A percentile compares a stretch with the other conserved stretches of the same genome.
These are phyloP conservation scores for Metschnikowia proteae DNA, from an alignment of 805 yeast genomes.

Conservation along the genomic window DNA sequence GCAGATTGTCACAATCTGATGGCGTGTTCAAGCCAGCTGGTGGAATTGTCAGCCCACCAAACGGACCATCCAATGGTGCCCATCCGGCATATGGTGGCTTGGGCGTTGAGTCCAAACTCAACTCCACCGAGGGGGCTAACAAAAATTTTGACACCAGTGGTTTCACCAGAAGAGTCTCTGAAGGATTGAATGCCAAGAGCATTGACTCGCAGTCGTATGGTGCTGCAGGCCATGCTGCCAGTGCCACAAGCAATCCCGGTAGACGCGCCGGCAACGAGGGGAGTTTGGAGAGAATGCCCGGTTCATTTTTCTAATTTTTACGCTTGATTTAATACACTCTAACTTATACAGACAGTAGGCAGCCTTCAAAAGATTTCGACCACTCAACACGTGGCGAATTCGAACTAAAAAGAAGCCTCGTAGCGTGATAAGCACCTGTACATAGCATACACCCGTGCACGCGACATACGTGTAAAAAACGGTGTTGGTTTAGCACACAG, in stretches of 20 bases:
- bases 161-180: not conserved
- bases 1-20: slow-evolving; percentile 13
- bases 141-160: not conserved
- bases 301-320: slow-evolving; percentile 7
- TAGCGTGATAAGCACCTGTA: not conserved
- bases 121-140: slow-evolving; percentile 1
- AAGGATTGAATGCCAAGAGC: not conserved
- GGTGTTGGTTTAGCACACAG: too few species aligned
- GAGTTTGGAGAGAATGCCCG: slow-evolving; percentile 9
- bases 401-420: not conserved
- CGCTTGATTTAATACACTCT: not conserved
- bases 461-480: slow-evolving; percentile 5
- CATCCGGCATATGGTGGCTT: not conserved
- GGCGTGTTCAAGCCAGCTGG: slow-evolving; percentile 5
- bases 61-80: not conserved
- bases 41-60: slow-evolving; percentile 9
- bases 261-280: not conserved
- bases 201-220: not conserved
- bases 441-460: not conserved
- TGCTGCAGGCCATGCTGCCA: not conserved
- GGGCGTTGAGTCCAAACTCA: not conserved
- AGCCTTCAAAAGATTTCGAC: not conserved
- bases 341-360: not conserved
- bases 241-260: not conserved
- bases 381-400: too few species aligned